Evolutionary conservation across 352 stramenopile species (phyloP), one percentile per base, ranked within the genome.

Genomic region (Globisporangium cederbergense): DNA sequence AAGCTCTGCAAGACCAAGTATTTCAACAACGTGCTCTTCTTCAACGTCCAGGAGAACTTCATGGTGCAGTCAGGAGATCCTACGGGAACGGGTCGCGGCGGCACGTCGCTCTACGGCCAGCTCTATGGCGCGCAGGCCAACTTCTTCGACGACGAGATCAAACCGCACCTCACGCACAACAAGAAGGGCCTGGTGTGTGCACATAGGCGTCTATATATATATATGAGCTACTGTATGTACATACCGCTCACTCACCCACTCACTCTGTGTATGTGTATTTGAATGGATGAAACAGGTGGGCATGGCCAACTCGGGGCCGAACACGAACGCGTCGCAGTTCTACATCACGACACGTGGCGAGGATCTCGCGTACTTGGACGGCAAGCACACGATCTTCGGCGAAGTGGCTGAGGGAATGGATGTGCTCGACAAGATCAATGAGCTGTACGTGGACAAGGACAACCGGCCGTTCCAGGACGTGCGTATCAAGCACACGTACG

Each of bases 391-490:
- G 22, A 81, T 97, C 70, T 97, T 98, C 69, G 93, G 89, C 9
- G 81, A 98, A 70, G 79, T 98, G 20, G 92, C 86, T 4, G 95
- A 99, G 78, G 89, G 93, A n/a, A 75, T 99, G 60, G 85, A 98
- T 60, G 86, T 99, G 20, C 74, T 99, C 34, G 90, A 96, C 55
- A 88, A 96, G 68, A 92, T 99, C 58, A 97, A 98, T 71, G 71
- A 87, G 42, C 75, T 98, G 18, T 99, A 98, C 70, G 96, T 96
- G 56, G 97, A 99, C 76, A 86, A 97, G n/a, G 79, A 95, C 51
- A 85, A 90, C 45, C 83, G 98, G 16, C 97, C 98, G 16, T 99
- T 97, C 74, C 93, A 98, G 43, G 97, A 99, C 77, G 91, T 99
- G 59, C 81, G 98, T 4, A 98, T 99, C 55, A 85, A 94, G 64